A percentile compares a stretch with the other conserved stretches of the same genome.
phyloP scores from a whole-genome alignment of 2,329 filamentous ascomycete species.

The Colletotrichum noveboracense region DNA sequence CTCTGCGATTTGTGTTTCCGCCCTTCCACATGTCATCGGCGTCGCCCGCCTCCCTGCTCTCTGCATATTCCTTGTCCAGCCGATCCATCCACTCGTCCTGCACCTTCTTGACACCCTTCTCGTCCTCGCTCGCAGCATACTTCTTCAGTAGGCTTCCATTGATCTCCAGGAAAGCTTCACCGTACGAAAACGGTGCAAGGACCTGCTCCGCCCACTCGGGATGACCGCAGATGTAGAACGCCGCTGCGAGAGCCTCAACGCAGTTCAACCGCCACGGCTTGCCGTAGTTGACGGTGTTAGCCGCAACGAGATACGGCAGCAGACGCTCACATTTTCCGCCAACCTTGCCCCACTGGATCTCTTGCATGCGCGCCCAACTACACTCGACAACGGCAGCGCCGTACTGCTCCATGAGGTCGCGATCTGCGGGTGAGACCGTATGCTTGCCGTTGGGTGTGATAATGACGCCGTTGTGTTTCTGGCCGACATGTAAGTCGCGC shows the following conservation, averaged over 20 bases:
- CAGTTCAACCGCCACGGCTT: constrained; percentile 95
- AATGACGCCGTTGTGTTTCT: constrained; percentile 90
- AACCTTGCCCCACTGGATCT: constrained; percentile 90
- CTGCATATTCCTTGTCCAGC: constrained; percentile 87
- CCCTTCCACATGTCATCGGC: constrained; percentile 85
- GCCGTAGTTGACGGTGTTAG: constrained; percentile 97
- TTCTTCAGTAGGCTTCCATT: constrained; percentile 81
- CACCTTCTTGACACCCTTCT: constrained; percentile 81
- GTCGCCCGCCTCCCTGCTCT: constrained; percentile 72
- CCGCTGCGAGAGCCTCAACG: constrained; percentile 90
- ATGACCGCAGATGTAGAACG: constrained; percentile 92
- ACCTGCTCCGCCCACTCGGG: constrained; percentile 88
- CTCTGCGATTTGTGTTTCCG: constrained; percentile 81
- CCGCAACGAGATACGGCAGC: constrained; percentile 92
- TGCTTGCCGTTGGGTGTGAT: constrained; percentile 94
- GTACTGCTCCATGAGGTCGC: constrained; percentile 80
- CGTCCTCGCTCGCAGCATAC: constrained; percentile 84
- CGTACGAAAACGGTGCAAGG: constrained; percentile 86
- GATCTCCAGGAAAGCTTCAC: constrained; percentile 86
- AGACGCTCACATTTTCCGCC: constrained; percentile 92
- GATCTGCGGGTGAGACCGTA: constrained; percentile 83
- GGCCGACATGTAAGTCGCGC: constrained; percentile 89
- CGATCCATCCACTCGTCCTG: constrained; percentile 89
- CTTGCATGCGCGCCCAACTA: constrained; percentile 90
- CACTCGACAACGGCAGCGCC: constrained; percentile 97